phyloP scores from a whole-genome alignment of 148 eudicot genomes.

The Fallopia convolvulus region DNA sequence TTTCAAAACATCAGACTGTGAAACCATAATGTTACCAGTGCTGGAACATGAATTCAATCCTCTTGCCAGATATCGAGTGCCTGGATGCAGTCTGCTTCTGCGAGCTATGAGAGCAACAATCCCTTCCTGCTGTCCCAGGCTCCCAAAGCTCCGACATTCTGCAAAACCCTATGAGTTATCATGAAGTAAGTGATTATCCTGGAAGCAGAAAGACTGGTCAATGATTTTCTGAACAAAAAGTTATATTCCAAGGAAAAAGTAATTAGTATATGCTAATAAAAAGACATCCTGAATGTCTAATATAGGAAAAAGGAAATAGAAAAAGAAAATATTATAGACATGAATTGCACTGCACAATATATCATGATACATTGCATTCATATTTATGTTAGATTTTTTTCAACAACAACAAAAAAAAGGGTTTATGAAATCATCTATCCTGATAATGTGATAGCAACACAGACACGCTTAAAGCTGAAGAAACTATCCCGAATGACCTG shows the following conservation, averaged over 20 bases:
- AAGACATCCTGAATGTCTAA: neutral
- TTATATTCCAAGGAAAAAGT: neutral
- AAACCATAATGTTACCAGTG: constrained; percentile 48
- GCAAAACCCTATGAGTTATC: constrained; percentile 73
- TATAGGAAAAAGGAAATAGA: neutral
- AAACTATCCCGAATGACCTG: neutral
- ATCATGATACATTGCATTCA: neutral
- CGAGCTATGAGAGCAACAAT: constrained; percentile 89
- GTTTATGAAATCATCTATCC: neutral
- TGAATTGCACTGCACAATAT: neutral
- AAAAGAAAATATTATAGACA: neutral
- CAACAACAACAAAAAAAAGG: neutral
- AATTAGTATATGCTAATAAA: neutral
- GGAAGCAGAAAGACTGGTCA: constrained; percentile 15
- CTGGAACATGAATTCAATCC: constrained; percentile 88
- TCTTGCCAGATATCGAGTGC: constrained; percentile 96
- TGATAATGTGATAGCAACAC: neutral
- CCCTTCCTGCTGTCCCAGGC: constrained; percentile 96
- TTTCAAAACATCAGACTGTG: neutral
- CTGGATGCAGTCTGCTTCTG: constrained; percentile 98
- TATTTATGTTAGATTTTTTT: neutral
- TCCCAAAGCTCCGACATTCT: constrained; percentile 89
- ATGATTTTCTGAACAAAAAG: constrained; percentile 8
- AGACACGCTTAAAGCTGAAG: no score
- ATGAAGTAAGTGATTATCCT: constrained; percentile 23